phyloP scores from a whole-genome alignment of 2,329 filamentous ascomycete species.

The Trichoderma brevicompactum region DNA sequence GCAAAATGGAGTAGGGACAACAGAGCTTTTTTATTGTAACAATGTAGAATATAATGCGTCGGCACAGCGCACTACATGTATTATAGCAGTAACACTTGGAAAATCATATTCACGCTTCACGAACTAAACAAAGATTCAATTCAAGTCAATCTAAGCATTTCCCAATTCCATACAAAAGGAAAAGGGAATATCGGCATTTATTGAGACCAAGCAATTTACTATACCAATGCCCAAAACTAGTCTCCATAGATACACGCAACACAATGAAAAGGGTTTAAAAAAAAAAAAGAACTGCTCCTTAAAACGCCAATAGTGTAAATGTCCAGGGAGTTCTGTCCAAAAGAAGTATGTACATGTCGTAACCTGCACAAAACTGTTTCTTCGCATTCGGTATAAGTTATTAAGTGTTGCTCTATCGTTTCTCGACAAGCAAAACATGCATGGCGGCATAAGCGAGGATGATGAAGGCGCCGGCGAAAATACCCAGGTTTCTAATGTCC shows the following conservation, averaged over 20 bases:
- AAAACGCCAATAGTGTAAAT: constrained; percentile 25
- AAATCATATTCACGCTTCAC: constrained; percentile 20
- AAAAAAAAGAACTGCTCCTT: constrained; percentile 1
- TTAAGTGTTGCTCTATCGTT: constrained; percentile 48
- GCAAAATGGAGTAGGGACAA: constrained; percentile 55
- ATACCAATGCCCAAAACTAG: constrained; percentile 1
- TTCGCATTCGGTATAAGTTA: neutral
- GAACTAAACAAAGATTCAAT: neutral
- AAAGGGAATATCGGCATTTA: neutral
- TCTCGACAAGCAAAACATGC: constrained; percentile 92
- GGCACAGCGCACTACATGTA: constrained; percentile 32
- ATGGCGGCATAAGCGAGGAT: constrained; percentile 88
- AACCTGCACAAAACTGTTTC: constrained; percentile 16
- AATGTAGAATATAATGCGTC: constrained; percentile 37
- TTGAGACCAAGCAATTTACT: neutral
- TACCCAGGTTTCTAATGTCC: constrained; percentile 78
- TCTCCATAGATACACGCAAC: constrained; percentile 8
- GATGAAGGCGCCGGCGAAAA: constrained; percentile 83
- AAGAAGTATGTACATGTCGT: constrained; percentile 25
- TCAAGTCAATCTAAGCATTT: neutral
- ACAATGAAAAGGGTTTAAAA: neutral
- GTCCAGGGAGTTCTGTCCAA: neutral
- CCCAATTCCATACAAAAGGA: neutral
- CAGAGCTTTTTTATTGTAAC: neutral
- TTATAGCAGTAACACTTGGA: constrained; percentile 28